phyloP scores from a whole-genome alignment of 768 basidiomycete genomes.

The Mycena galopus region DNA sequence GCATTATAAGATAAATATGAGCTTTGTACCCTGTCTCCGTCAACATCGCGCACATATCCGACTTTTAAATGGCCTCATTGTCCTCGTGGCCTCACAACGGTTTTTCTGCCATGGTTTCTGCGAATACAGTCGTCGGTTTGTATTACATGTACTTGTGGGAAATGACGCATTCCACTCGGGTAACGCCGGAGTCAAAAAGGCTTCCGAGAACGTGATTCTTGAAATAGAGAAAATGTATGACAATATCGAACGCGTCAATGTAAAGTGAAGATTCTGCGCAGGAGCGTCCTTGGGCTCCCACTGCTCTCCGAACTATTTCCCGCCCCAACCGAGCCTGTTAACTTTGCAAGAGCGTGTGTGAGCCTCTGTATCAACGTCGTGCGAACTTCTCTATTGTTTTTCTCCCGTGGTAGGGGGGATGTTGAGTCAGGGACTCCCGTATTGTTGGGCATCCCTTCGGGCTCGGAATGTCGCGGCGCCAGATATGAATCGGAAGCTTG shows the following conservation, averaged over 20 bases:
- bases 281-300: background rate
- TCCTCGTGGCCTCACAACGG: no score
- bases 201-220: background rate
- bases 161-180: no score
- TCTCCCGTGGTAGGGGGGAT: no score
- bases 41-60: no score
- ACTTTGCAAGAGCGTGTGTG: background rate
- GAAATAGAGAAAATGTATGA: background rate
- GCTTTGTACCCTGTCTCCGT: no score
- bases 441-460: background rate
- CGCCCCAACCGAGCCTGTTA: background rate
- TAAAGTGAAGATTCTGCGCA: background rate
- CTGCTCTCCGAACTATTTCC: background rate
- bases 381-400: background rate
- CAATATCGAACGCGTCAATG: background rate
- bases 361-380: background rate
- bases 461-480: background rate
- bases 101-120: no score
- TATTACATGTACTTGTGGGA: no score
- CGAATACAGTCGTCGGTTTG: no score
- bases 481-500: constrained; percentile 7
- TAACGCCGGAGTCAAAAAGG: no score
- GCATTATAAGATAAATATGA: no score
- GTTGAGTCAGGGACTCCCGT: background rate
- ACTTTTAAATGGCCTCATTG: no score